Evolutionary conservation across 2,329 filamentous ascomycete species (phyloP).

Genomic region (Clarireedia paspali): DNA sequence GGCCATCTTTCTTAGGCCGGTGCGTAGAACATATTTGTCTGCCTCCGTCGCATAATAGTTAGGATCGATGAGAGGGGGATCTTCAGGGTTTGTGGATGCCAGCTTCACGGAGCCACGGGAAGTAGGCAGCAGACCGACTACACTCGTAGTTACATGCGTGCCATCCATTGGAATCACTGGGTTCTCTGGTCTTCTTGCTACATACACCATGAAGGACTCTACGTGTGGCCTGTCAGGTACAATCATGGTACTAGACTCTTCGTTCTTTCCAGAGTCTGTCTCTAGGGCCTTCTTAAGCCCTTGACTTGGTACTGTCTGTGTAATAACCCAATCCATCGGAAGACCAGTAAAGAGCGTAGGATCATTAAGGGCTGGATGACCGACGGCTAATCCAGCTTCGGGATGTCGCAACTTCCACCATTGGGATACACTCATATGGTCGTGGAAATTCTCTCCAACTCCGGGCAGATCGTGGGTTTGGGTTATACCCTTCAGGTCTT

Average conservation of each 20-base stretch:
- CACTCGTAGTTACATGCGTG: constrained; percentile 5
- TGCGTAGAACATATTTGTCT: constrained; percentile 10
- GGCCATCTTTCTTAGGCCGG: constrained; percentile 4
- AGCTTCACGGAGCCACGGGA: constrained; percentile 12
- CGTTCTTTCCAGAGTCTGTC: not conserved
- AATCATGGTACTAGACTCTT: not conserved
- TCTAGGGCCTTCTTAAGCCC: not conserved
- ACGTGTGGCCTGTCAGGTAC: not conserved
- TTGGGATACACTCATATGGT: not conserved
- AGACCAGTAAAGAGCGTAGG: not conserved
- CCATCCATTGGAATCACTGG: constrained; percentile 10
- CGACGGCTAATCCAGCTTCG: not conserved
- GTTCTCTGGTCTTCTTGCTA: not conserved
- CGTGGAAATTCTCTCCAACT: not conserved
- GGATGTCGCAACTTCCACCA: not conserved
- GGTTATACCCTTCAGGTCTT: not conserved
- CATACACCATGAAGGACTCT: not conserved
- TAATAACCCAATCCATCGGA: not conserved
- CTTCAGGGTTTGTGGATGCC: not conserved
- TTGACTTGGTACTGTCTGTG: not conserved
- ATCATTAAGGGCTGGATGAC: not conserved
- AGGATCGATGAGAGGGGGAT: constrained; percentile 12
- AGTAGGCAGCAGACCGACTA: constrained; percentile 9
- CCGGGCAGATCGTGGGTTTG: not conserved
- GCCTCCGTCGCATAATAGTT: constrained; percentile 12